phyloP scores from a whole-genome alignment of 2,329 filamentous ascomycete genomes.

The Mycogone perniciosa region DNA sequence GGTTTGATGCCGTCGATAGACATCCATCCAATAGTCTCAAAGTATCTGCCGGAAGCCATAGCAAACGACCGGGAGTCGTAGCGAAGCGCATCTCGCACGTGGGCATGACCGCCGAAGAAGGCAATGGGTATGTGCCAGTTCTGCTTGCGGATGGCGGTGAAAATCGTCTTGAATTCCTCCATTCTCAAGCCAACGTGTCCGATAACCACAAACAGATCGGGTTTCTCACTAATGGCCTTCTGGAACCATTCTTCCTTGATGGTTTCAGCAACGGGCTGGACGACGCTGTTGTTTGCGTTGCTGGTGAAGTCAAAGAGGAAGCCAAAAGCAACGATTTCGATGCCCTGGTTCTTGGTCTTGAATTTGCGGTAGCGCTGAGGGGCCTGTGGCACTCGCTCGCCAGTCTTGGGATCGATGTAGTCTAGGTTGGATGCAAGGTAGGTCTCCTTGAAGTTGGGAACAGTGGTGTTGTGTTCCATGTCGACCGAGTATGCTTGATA shows the following conservation, averaged over 20 bases:
- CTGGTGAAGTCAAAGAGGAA: constrained; percentile 92
- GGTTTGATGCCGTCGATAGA: constrained; percentile 63
- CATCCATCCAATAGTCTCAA: constrained; percentile 93
- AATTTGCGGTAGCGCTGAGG: constrained; percentile 75
- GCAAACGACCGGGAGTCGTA: constrained; percentile 76
- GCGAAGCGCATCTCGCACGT: constrained; percentile 76
- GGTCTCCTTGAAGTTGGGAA: constrained; percentile 71
- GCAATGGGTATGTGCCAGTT: constrained; percentile 81
- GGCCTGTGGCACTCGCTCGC: constrained; percentile 67
- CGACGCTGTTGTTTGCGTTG: constrained; percentile 85
- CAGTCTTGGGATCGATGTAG: constrained; percentile 67
- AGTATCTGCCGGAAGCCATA: constrained; percentile 81
- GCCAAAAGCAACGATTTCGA: constrained; percentile 81
- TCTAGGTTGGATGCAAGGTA: constrained; percentile 93
- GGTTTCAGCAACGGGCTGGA: constrained; percentile 72
- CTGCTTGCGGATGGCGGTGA: constrained; percentile 66
- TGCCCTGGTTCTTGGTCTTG: constrained; percentile 80
- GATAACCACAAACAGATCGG: constrained; percentile 80
- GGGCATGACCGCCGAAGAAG: constrained; percentile 86
- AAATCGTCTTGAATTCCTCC: constrained; percentile 70
- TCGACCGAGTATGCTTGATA: constrained; percentile 75
- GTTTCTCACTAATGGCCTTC: constrained; percentile 72
- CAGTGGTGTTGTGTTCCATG: constrained; percentile 70
- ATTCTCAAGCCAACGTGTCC: constrained; percentile 83
- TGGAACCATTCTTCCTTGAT: constrained; percentile 87